Base-by-base conservation (phyloP, 2,329 filamentous ascomycete genomes). In the Fusarium ramigenum region DNA sequence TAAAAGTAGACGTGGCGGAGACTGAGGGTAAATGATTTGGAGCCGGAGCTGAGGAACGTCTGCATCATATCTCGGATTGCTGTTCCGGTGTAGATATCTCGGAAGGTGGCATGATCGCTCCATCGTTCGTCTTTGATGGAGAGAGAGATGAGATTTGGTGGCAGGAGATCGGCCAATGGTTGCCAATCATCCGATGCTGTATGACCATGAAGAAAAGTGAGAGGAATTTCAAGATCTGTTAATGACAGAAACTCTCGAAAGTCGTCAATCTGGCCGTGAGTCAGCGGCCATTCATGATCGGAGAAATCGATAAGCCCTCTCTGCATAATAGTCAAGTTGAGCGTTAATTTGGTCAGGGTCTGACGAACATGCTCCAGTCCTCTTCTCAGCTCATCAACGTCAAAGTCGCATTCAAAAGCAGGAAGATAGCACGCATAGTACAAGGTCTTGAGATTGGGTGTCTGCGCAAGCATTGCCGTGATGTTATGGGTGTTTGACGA, bases 51-150 rank as follows among this genome's bases (percentile, higher is more conserved):
- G 21, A 56, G 25, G 1, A 56, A 43, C 12, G 25, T 19, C 1
- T 16, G 21, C 52, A 43, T 9, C 52, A 56, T 32, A 7, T 56
- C 25, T 5, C 37, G 15, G 19, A 43, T 43, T 32, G 16, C 7
- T 19, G 4, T 15, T 43, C 10, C 6, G 6, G 15, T 15, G 21
- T 43, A 56, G 25, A 56, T 12, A 2, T 23, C 11, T 21, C 9
- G 2, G 21, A 56, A 56, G 8, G 52, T 4, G 2, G 9, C 1
- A 5, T 23, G 5, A 0, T 32, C 16, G 1, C 7, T 18, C 11
- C 23, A 19, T 8, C 42, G 4, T 18, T 43, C 10, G 4, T 56
- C 52, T n/a, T 4, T 32, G 16, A 43, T 9, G 16, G 52, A 15
- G 10, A 56, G 23, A 10, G 25, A 25, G n/a, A 16, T 2, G 25